phyloP scores from a whole-genome alignment of 208 protist genomes.

The Trypanosoma platydactyli region DNA sequence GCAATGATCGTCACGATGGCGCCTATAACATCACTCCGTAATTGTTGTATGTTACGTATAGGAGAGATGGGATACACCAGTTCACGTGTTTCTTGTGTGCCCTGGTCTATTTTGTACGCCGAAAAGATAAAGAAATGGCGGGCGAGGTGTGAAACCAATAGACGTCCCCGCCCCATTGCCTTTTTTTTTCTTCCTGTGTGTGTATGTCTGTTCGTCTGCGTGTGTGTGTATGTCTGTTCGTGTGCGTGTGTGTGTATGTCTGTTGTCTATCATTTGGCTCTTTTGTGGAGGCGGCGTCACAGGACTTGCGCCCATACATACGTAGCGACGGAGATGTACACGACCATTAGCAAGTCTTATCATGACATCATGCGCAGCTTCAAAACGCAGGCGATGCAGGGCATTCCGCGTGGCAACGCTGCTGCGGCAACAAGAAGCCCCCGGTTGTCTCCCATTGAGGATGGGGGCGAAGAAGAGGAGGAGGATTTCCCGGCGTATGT shows the following conservation, averaged over 20 bases:
- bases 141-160: neutral
- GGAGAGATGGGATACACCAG: no score
- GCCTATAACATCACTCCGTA: no score
- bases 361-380: constrained; percentile 9
- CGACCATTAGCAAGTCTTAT: constrained; percentile 2
- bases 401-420: neutral
- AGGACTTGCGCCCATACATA: neutral
- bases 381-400: neutral
- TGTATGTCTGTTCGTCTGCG: neutral
- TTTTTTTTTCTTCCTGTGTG: constrained; percentile 1
- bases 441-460: neutral
- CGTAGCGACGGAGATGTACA: constrained; percentile 13
- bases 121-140: neutral
- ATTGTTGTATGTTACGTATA: no score
- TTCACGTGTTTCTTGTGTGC: no score
- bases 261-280: no score
- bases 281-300: neutral
- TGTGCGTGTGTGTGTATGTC: no score
- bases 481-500: constrained; percentile 26
- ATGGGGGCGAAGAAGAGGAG: neutral
- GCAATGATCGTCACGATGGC: no score
- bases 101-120: no score
- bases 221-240: neutral
- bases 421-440: neutral
- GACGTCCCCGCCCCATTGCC: neutral